Evolutionary conservation across 2,329 filamentous ascomycete species (phyloP).

Genomic region (Xylaria sp.): DNA sequence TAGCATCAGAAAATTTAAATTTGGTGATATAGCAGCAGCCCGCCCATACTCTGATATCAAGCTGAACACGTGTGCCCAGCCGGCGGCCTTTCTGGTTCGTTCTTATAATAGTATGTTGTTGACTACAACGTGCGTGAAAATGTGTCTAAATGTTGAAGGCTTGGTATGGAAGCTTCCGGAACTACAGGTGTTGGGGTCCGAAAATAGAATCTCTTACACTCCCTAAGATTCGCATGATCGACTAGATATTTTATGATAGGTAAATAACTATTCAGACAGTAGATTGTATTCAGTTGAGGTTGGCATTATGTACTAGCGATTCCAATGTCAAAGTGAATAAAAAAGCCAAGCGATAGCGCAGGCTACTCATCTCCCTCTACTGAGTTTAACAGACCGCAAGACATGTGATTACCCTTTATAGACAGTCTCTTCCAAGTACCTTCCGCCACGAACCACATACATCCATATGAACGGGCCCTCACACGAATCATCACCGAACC

Average conservation of each 20-base stretch:
- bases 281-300: too few species aligned
- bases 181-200: too few species aligned
- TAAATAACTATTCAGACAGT: too few species aligned
- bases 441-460: not conserved
- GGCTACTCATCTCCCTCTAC: not conserved
- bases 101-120: constrained; percentile 40
- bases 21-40: constrained; percentile 1
- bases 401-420: not conserved
- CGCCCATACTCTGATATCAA: not conserved
- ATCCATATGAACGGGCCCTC: not conserved
- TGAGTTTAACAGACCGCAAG: not conserved
- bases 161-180: too few species aligned
- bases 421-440: not conserved
- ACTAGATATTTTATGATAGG: too few species aligned
- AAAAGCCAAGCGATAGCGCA: not conserved
- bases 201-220: too few species aligned
- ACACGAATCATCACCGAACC: not conserved
- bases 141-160: too few species aligned
- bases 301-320: too few species aligned
- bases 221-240: too few species aligned
- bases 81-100: not conserved
- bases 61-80: not conserved
- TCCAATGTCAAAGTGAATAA: too few species aligned
- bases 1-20: not conserved
- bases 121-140: too few species aligned